These are phyloP conservation scores for Begonia loranthoides DNA, from an alignment of 306 rosid species.

Conservation along the genomic window DNA sequence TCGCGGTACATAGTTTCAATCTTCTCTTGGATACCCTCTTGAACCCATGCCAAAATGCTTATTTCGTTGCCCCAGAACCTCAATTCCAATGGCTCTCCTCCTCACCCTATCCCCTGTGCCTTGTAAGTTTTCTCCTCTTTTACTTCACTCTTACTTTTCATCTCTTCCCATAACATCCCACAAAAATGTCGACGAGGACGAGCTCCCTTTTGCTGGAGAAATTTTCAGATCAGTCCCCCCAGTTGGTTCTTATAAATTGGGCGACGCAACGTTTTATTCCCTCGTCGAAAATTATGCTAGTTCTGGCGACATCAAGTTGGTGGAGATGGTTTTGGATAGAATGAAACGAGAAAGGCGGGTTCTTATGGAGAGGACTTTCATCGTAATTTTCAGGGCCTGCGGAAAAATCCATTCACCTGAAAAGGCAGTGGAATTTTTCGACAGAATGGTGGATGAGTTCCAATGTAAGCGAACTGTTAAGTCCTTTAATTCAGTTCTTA, in stretches of 20 bases:
- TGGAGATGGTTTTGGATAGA: conserved; percentile 44
- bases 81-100: conserved; percentile 11
- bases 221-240: conserved; percentile 47
- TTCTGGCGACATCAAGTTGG: conserved; percentile 40
- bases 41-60: conserved; percentile 44
- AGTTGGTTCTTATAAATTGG: conserved; percentile 57
- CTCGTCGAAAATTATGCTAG: conserved; percentile 51
- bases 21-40: not conserved
- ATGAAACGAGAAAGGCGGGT: conserved; percentile 59
- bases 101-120: conserved; percentile 12
- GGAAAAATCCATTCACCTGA: conserved; percentile 71
- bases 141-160: conserved; percentile 14
- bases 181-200: conserved; percentile 6
- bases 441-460: conserved; percentile 65
- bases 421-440: conserved; percentile 59
- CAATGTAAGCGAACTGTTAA: conserved; percentile 59
- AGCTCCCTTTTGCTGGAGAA: conserved; percentile 29
- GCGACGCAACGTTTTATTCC: conserved; percentile 69
- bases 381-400: conserved; percentile 61
- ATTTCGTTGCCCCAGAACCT: conserved; percentile 17
- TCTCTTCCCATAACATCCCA: conserved; percentile 9
- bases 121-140: conserved; percentile 14
- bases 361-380: conserved; percentile 43
- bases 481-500: conserved; percentile 86
- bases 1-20: too few relatives aligned